Evolutionary conservation across 176 grass and related monocot species (phyloP), one percentile per base, ranked within the genome.

Genomic region (Zoysia pacifica): DNA sequence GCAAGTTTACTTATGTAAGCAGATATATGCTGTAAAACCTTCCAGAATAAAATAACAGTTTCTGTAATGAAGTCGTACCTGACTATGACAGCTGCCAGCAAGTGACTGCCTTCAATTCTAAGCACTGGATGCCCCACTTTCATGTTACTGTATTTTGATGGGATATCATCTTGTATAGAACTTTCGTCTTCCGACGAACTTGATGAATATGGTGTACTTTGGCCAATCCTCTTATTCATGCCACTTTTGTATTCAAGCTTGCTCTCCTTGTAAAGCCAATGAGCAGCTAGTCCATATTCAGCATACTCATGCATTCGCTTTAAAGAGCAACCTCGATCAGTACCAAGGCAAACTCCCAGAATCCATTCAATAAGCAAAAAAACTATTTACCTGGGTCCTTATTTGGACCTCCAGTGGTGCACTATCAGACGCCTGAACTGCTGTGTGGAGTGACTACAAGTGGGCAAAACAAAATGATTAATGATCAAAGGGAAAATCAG

Each of bases 241-340:
- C 73, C 78, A 79, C 71, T 83, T 64, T 44, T 75, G 48, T 80
- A 50, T 35, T 91, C 86, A 38, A 88, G 65, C 73, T 85, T 89
- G 48, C 84, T 98, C 84, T 98, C 95, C 77, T 98, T 94, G 72
- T 98, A 98, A n/a, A 98, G 76, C 95, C 95, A 98, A 80, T 98
- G 95, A 61, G 95, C 95, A 68, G 95, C 95, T 13, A 90, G 95
- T 75, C 95, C 95, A 73, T 86, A 89, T 84, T 98, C 95, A 42
- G 95, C 90, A 78, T 93, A 89, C 19, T 98, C 92, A 87, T 98
- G 95, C 95, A 98, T 98, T 50, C 90, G 62, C 94, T 97, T 81
- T 70, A 43, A 69, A 54, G 65, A 74, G 86, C 43, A 72, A 73
- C 51, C 69, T 72, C 73, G 75, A 89, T 82, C 67, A 89, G 72